phyloP scores from a whole-genome alignment of 768 basidiomycete genomes.

The Crepidotus variabilis region DNA sequence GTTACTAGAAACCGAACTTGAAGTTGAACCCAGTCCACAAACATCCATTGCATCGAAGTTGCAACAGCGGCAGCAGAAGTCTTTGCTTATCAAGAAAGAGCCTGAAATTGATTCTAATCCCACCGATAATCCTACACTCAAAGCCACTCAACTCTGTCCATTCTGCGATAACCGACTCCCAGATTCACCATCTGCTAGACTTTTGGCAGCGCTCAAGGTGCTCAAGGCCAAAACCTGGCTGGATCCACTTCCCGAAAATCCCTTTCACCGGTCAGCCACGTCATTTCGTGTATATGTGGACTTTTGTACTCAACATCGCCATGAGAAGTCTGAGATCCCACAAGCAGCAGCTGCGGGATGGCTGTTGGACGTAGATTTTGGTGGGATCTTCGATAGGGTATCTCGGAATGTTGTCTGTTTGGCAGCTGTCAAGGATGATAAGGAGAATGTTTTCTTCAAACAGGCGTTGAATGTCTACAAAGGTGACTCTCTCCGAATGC shows the following conservation, averaged over 20 bases:
- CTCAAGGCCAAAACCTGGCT: background rate
- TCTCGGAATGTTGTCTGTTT: background rate
- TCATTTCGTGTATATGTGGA: conserved; percentile 2
- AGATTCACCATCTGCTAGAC: background rate
- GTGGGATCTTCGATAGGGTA: conserved; percentile 4
- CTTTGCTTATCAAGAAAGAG: background rate
- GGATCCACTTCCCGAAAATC: conserved; percentile 1
- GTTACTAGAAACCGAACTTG: background rate
- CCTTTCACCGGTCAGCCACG: background rate
- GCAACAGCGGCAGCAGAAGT: background rate
- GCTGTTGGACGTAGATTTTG: conserved; percentile 6
- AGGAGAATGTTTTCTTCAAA: background rate
- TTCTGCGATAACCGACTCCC: conserved; percentile 8
- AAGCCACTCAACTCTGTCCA: conserved; percentile 1
- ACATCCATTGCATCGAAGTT: background rate
- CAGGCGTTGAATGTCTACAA: background rate
- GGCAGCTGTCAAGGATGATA: background rate
- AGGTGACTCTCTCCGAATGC: background rate
- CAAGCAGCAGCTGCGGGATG: conserved; percentile 1
- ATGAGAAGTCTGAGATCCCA: conserved; percentile 1
- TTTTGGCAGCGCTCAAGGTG: background rate
- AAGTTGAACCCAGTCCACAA: background rate
- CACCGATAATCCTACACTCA: too few species aligned
- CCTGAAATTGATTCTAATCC: too few species aligned
- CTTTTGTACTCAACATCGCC: conserved; percentile 2